These are phyloP conservation scores for Suillus decipiens DNA, from an alignment of 768 basidiomycete genomes.

Conservation along the genomic window DNA sequence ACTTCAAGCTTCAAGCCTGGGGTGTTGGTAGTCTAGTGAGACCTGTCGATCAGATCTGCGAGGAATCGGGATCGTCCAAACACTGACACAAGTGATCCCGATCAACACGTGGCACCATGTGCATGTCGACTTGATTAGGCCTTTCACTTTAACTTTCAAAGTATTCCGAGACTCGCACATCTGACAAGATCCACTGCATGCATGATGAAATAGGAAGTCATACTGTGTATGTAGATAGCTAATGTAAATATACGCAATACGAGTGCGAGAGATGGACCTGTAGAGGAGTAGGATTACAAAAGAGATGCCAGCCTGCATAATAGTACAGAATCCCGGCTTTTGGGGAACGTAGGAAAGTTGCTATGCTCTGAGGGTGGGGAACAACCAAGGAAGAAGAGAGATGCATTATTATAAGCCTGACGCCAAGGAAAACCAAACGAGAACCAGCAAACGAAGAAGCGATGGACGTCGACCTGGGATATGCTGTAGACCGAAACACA, in stretches of 20 bases:
- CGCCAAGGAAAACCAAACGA: constrained; percentile 5
- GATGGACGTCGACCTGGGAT: constrained; percentile 30
- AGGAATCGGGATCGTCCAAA: background rate
- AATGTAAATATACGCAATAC: constrained; percentile 15
- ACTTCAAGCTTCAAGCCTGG: too few relatives aligned
- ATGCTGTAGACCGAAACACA: constrained; percentile 31
- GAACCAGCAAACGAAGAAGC: background rate
- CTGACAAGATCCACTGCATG: background rate
- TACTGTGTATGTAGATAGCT: constrained; percentile 11
- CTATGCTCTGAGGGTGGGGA: constrained; percentile 2
- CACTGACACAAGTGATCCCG: background rate
- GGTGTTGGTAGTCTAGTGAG: too few relatives aligned
- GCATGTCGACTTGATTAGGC: background rate
- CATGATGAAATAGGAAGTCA: constrained; percentile 6
- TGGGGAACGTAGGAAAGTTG: constrained; percentile 4
- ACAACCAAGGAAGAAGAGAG: background rate
- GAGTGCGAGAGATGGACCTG: constrained; percentile 7
- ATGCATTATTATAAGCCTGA: constrained; percentile 7
- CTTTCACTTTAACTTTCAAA: background rate
- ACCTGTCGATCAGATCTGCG: constrained; percentile 2
- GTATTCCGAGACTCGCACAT: background rate
- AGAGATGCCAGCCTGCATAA: constrained; percentile 13
- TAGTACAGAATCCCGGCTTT: constrained; percentile 15
- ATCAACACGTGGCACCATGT: background rate
- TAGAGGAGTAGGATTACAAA: constrained; percentile 3